Evolutionary conservation across 108 stramenopile genomes (phyloP).

Genomic region (Stephanodiscus triporus): DNA sequence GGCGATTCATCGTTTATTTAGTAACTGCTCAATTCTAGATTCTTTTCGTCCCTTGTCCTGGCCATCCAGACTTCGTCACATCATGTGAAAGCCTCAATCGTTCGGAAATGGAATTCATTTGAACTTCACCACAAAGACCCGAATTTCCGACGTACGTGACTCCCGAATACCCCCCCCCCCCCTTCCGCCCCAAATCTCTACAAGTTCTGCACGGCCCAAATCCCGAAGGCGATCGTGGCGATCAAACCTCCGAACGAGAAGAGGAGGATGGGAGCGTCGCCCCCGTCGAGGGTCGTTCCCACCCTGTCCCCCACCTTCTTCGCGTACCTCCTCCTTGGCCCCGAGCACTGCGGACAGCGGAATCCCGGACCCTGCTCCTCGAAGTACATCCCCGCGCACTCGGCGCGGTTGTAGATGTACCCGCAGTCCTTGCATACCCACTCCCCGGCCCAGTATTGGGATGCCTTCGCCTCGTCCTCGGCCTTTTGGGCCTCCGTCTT

Average conservation of each 20-base stretch:
- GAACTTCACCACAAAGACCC: too few species aligned
- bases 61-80: too few species aligned
- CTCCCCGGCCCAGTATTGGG: constrained; percentile 94
- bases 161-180: too few species aligned
- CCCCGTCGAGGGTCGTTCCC: constrained; percentile 95
- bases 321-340: constrained; percentile 96
- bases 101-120: too few species aligned
- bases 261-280: constrained; percentile 94
- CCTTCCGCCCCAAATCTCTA: too few species aligned
- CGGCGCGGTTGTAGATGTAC: constrained; percentile 93
- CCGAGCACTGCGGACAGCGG: constrained; percentile 97
- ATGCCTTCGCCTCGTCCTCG: constrained; percentile 61
- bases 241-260: constrained; percentile 93
- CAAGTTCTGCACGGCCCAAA: constrained; percentile 90
- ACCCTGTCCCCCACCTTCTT: constrained; percentile 97
- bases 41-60: too few species aligned
- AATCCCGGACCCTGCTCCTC: constrained; percentile 94
- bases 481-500: constrained; percentile 72
- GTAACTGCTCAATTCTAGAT: too few species aligned
- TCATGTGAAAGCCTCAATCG: too few species aligned
- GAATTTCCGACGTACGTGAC: too few species aligned
- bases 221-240: constrained; percentile 86
- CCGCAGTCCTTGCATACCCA: constrained; percentile 99
- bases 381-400: constrained; percentile 95
- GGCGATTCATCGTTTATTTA: too few species aligned